Conservation (phyloP, 805 yeast species). For the Candida pseudoglaebosa region DNA sequence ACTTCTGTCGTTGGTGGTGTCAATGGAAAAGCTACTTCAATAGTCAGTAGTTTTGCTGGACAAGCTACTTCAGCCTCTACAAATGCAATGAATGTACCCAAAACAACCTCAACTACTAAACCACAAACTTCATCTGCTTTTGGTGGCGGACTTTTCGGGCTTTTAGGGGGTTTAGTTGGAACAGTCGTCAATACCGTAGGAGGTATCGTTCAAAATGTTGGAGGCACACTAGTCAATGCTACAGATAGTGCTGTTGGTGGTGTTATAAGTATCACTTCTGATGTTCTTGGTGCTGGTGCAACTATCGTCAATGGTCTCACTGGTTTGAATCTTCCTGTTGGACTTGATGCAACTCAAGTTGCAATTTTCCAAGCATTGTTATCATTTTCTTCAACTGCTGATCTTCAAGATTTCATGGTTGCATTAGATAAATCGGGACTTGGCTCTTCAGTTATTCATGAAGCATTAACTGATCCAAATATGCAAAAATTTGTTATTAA, state of each 20-base stretch:
- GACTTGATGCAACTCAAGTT: conserved; percentile 1
- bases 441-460: conserved; percentile 10
- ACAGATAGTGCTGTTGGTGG: conserved; percentile 1
- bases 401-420: conserved; percentile 8
- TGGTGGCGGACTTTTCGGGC: background rate
- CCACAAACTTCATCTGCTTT: background rate
- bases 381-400: conserved; percentile 6
- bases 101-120: background rate
- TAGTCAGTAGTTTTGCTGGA: too few relatives aligned
- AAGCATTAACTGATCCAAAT: conserved; percentile 8
- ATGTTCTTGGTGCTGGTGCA: conserved; percentile 2
- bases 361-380: conserved; percentile 5
- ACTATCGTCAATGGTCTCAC: conserved; percentile 1
- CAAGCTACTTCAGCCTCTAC: too few relatives aligned
- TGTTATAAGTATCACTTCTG: conserved; percentile 5
- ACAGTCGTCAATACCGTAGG: conserved; percentile 3
- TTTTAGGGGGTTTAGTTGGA: conserved; percentile 6
- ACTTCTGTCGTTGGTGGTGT: background rate
- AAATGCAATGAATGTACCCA: too few relatives aligned
- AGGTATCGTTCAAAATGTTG: background rate
- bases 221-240: conserved; percentile 1
- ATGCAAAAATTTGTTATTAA: conserved; percentile 9
- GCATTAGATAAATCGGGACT: conserved; percentile 14
- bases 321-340: background rate
- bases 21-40: background rate